phyloP scores from a whole-genome alignment of 306 rosid species.

The Vicia villosa region DNA sequence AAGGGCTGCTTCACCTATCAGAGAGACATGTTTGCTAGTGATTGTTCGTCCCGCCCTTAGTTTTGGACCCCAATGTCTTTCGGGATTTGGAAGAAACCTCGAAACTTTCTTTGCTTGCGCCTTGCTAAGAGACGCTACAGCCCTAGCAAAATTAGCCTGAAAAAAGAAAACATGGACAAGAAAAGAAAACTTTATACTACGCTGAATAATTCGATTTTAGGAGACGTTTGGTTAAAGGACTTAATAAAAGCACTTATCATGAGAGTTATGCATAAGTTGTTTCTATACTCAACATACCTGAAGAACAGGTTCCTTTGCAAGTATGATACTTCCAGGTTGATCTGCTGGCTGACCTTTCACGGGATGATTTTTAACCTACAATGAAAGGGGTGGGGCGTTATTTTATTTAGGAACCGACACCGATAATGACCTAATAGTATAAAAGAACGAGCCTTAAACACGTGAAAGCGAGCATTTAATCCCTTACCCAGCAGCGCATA shows the following conservation, averaged over 20 bases:
- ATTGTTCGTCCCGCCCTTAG: slow-evolving; percentile 91
- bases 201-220: too few relatives aligned
- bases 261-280: background rate
- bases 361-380: slow-evolving; percentile 86
- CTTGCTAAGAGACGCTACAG: slow-evolving; percentile 87
- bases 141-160: slow-evolving; percentile 90
- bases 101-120: slow-evolving; percentile 91
- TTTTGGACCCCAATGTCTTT: slow-evolving; percentile 97
- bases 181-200: background rate
- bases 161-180: slow-evolving; percentile 1
- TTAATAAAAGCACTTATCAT: background rate
- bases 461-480: background rate
- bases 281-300: slow-evolving; percentile 53
- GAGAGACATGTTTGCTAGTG: slow-evolving; percentile 87
- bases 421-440: background rate
- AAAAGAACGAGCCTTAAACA: background rate
- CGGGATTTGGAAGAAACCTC: slow-evolving; percentile 94
- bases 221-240: background rate
- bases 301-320: slow-evolving; percentile 89
- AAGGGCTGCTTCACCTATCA: slow-evolving; percentile 77
- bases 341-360: slow-evolving; percentile 88
- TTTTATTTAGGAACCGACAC: too few relatives aligned
- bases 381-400: background rate
- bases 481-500: slow-evolving; percentile 97
- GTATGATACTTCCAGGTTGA: slow-evolving; percentile 84